Base-by-base conservation (phyloP, 192 early-diverging fungal genomes). In the Linnemannia exigua region DNA sequence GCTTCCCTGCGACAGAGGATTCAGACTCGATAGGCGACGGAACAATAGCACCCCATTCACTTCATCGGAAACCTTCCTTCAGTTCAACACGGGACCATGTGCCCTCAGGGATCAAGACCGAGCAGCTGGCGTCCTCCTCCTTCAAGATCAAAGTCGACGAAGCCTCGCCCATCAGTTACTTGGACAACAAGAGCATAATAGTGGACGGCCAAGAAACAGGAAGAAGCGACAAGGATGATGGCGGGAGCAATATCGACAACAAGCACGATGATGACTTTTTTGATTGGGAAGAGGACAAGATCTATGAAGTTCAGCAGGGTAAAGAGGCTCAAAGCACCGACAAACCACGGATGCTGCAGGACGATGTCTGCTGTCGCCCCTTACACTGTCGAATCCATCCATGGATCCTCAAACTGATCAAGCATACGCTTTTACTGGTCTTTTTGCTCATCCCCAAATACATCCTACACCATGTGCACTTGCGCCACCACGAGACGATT, bases 281-380 rank as follows among this genome's bases (percentile, higher is more conserved):
- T 68, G 81, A 84, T 28, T 84, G 81, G 81, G 81, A 78, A 46
- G 81, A 78, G 22, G 63, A 84, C 31, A 77, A 84, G 36, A 63
- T 81, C 38, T 37, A 81, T 20, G 70, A 82, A n/a, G 54, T n/a
- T 5, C 54, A 74, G 16, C 38, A 52, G 3, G 67, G 35, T 4
- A 74, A 54, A 22, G 44, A 67, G 15, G 72, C 44, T 35, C 41
- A 41, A 28, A 51, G 25, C 48, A 36, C 6, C 8, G 31, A 31
- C 0, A 28, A 22, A 25, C 35, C 50, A 12, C 19, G 25, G n/a
- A 68, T 52, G 67, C 17, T 78, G 0, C 75, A 77, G 31, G 70
- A 66, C 50, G 81, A 84, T 31, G 51, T 84, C 58, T 84, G 81
- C 37, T 82, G 81, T 58, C 38, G 46, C 16, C 70, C 75, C 1